phyloP scores from a whole-genome alignment of 2,329 filamentous ascomycete genomes.

The Penicillium aurantiogriseum region DNA sequence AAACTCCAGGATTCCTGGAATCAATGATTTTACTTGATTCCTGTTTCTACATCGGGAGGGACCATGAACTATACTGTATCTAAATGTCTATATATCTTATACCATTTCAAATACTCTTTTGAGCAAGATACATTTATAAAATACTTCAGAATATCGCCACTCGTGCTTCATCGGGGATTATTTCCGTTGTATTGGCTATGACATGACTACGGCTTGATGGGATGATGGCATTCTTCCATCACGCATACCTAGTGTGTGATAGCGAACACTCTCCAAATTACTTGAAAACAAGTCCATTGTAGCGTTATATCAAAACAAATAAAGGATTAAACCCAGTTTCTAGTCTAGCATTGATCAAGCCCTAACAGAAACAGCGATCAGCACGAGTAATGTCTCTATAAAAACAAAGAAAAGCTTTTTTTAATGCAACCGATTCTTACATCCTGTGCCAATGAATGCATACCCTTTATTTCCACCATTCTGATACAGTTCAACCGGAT shows the following conservation, averaged over 20 bases:
- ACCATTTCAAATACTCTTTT: background rate
- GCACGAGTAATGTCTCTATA: background rate
- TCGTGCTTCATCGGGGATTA: background rate
- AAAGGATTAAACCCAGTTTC: background rate
- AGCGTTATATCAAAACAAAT: background rate
- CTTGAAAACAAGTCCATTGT: background rate
- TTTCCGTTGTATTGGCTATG: background rate
- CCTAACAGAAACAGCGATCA: background rate
- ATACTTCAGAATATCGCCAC: background rate
- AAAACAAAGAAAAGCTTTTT: background rate
- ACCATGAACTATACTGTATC: background rate
- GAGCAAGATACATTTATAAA: background rate
- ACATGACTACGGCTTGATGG: background rate
- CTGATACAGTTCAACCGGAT: background rate
- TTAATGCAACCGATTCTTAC: background rate
- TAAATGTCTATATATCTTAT: background rate
- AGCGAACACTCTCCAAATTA: too few species aligned
- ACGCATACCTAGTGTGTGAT: background rate
- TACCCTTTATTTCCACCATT: background rate
- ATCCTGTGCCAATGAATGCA: background rate
- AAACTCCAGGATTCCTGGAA: conserved; percentile 45
- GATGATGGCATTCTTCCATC: conserved; percentile 4
- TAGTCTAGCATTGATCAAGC: background rate
- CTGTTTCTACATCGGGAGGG: background rate
- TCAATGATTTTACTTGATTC: conserved; percentile 11